Evolutionary conservation across 208 protist genomes (phyloP), one percentile per base, ranked within the genome.

Genomic region (Leishmania amazonensis): DNA sequence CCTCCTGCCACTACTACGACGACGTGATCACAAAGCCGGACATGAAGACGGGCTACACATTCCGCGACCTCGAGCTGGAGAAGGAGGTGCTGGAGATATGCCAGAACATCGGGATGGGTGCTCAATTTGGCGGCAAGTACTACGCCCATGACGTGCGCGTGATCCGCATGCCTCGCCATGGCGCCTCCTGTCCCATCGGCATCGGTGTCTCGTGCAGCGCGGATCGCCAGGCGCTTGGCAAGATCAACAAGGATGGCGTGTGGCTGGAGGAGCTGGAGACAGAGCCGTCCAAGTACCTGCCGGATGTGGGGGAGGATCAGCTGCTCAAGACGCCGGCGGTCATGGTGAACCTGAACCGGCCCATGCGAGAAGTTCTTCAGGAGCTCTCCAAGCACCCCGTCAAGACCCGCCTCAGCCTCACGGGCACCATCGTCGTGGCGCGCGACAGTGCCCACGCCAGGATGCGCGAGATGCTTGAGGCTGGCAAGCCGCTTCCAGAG

Each of bases 101-200:
- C 83, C 92, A 95, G 80, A 54, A 96, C 47, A 92, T 97, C 79
- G 98, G 98, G 71, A 99, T 99, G 89, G 98, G 98, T 35, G 98
- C 98, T n/a, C 98, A 99, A 90, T 99, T 99, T 88, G 98, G 98
- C n/a, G 98, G 98, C 21, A 99, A 99, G 89, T 99, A 99, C 91
- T 99, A 99, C 91, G 98, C 97, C 76, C 98, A 99, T 85, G 98
- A 99, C 88, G 98, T 98, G 19, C 90, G 97, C 51, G 97, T 99
- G 38, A 96, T 99, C 73, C 94, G 98, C 77, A 89, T 99, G 83
- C 97, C 97, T 28, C 94, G 97, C 68, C 97, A 99, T 84, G 97
- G 97, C 73, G 95, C 95, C 31, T 97, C 93, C 51, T 98, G 93
- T 85, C 94, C 93, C 19, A 95, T 96, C 42, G 98, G 98, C 78